Percentiles rank a stretch among this genome's conserved stretches.
Evolutionary conservation across 2,329 filamentous ascomycete species (phyloP).

Genomic region (Neofusicoccum ribis): DNA sequence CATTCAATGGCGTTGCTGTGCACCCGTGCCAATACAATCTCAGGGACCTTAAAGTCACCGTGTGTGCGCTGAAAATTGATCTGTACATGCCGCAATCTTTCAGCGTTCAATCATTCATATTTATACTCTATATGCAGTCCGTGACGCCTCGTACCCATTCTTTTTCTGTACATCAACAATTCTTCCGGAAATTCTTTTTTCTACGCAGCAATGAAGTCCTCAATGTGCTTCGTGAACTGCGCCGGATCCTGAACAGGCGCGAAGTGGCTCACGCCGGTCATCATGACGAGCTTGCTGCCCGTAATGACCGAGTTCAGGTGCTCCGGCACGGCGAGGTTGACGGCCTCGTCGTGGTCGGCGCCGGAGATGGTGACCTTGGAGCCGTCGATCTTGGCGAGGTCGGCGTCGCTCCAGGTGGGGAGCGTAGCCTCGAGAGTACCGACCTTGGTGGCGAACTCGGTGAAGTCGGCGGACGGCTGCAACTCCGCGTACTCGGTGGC

Average conservation of each 20-base stretch:
- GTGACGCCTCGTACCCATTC: no score
- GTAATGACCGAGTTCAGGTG: slow-evolving; percentile 39
- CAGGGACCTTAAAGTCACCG: no score
- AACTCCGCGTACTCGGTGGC: slow-evolving; percentile 37
- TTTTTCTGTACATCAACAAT: background rate
- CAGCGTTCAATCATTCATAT: no score
- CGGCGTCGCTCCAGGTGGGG: slow-evolving; percentile 32
- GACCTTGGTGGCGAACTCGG: slow-evolving; percentile 40
- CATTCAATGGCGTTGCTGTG: no score
- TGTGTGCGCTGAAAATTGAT: no score
- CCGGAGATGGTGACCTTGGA: slow-evolving; percentile 30
- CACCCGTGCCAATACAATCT: no score
- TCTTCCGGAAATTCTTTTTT: no score
- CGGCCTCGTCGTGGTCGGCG: slow-evolving; percentile 41
- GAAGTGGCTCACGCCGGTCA: slow-evolving; percentile 46
- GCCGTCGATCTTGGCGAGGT: slow-evolving; percentile 27
- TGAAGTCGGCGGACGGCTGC: slow-evolving; percentile 41
- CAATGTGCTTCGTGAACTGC: slow-evolving; percentile 23
- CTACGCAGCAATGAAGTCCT: slow-evolving; percentile 19
- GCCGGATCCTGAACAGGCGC: slow-evolving; percentile 45
- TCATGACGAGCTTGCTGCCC: slow-evolving; percentile 39
- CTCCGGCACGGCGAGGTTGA: slow-evolving; percentile 40
- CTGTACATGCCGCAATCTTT: no score
- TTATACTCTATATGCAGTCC: no score
- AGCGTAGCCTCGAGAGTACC: slow-evolving; percentile 39